These are phyloP conservation scores for Akebia trifoliata DNA, from an alignment of 164 flowering plant genomes.

Conservation along the genomic window DNA sequence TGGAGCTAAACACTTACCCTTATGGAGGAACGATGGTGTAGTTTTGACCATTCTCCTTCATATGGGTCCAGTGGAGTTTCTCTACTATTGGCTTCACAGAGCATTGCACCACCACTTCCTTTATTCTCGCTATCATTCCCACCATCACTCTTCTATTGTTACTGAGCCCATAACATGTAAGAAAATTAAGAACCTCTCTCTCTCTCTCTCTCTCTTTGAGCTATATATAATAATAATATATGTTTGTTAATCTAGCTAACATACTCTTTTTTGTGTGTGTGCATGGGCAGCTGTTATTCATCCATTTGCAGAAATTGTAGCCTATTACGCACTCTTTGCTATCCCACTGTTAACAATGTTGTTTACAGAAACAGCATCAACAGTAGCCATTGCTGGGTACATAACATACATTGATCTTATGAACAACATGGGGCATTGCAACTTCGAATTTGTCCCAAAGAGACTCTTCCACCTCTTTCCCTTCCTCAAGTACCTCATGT, in stretches of 20 bases:
- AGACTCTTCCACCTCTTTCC: conserved; percentile 35
- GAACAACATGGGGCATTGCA: conserved; percentile 67
- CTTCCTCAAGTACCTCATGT: conserved; percentile 51
- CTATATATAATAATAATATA: no score
- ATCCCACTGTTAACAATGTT: conserved; percentile 21
- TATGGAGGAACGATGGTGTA: conserved; percentile 35
- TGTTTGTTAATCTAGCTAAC: no score
- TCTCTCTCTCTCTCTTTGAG: no score
- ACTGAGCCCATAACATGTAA: conserved; percentile 48
- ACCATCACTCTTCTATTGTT: conserved; percentile 44
- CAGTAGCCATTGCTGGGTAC: conserved; percentile 18
- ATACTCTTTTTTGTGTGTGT: no score
- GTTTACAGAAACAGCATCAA: conserved; percentile 22
- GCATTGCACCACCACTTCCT: conserved; percentile 48
- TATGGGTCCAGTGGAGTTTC: conserved; percentile 44
- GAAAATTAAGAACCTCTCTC: no score
- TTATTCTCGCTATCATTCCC: conserved; percentile 44
- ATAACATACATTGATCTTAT: conserved; percentile 42
- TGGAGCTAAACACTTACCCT: conserved; percentile 20
- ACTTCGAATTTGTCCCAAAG: conserved; percentile 49
- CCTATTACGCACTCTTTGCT: conserved; percentile 31
- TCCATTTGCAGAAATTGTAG: conserved; percentile 48
- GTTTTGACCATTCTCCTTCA: conserved; percentile 22
- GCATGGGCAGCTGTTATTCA: conserved; percentile 60
- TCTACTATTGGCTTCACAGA: no score